phyloP scores from a whole-genome alignment of 495 filamentous ascomycete genomes.

The Pyrenopolyporus hunteri region DNA sequence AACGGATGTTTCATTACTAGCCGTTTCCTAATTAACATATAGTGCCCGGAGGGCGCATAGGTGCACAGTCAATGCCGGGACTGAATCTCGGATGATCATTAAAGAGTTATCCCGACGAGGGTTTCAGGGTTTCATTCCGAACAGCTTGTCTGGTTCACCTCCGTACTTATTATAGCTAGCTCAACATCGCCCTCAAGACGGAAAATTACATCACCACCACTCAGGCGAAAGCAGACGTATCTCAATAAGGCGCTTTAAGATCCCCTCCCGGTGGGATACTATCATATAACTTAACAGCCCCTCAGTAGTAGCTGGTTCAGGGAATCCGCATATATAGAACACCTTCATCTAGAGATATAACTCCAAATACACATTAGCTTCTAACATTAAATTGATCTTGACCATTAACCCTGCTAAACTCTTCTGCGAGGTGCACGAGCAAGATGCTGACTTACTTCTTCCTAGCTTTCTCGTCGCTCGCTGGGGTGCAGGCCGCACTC shows the following conservation, averaged over 20 bases:
- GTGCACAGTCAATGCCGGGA: too few species aligned
- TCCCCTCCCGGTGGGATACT: conserved; percentile 12
- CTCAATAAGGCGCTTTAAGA: conserved; percentile 10
- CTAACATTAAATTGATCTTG: not conserved
- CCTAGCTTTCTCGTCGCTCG: conserved; percentile 26
- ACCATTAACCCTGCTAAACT: too few species aligned
- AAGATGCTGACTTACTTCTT: conserved; percentile 26
- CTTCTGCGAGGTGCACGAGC: not conserved
- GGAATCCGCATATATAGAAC: conserved; percentile 6
- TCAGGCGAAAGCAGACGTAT: conserved; percentile 3
- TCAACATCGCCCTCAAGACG: not conserved
- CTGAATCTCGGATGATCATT: too few species aligned
- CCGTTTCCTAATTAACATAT: too few species aligned
- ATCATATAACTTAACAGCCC: not conserved
- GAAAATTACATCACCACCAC: conserved; percentile 13
- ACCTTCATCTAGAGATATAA: not conserved
- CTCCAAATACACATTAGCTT: not conserved
- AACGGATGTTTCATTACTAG: too few species aligned
- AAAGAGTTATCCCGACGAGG: too few species aligned
- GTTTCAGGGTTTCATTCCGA: conserved; percentile 6
- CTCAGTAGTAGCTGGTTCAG: not conserved
- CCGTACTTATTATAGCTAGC: conserved; percentile 20
- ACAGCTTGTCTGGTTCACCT: conserved; percentile 6
- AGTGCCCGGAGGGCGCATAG: too few species aligned
- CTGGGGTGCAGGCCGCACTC: conserved; percentile 52